Base-by-base conservation (phyloP, 805 yeast species). In the Barnettozyma botsteinii region DNA sequence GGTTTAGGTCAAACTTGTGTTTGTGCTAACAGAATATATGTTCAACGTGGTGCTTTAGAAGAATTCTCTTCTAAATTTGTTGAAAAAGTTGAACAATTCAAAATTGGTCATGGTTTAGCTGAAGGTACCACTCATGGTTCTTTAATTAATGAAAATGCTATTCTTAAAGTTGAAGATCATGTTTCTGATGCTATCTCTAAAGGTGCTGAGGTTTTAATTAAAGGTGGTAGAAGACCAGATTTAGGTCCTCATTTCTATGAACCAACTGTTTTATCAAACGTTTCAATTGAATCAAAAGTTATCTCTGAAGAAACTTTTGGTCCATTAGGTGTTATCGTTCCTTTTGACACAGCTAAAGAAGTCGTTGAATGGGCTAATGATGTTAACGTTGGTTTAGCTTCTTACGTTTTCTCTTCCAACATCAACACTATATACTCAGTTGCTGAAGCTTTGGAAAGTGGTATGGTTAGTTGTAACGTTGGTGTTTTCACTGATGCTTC, bases 1-100 rank as follows among this genome's bases (percentile, higher is more conserved):
- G 67, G 77, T 28, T 62, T 77, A 53, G 85, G 85, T 28, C 85
- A 79, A 55, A 77, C 82, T 1, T 79, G 85, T 62, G 76, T 77
- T 19, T 76, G 81, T 58, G 79, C 81, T 37, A 76, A 77, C 54
- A 65, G 81, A 50, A 48, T 79, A 5, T 79, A 73, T 49, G 76
- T 79, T 19, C 82, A 79, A 43, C 60, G 67, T 31, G 60, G 65
- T 3, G 58, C 77, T 21, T 64, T 75, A 41, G 77, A 73, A 37
- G 61, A 70, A 39, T 78, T 79, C 47, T 54, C 69, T 14, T 49
- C 56, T 17, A 62, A 61, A 42, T 60, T 78, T 33, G 70, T 69
- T n/a, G 59, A 52, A 14, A 58, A 67, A 50, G 81, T 77, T 3
- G 43, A 57, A 18, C 41, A 62, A 32, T 74, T 77, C 56, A 70